Conservation (phyloP, 2,329 filamentous ascomycete genomes). For the Ceratocystis destructans region DNA sequence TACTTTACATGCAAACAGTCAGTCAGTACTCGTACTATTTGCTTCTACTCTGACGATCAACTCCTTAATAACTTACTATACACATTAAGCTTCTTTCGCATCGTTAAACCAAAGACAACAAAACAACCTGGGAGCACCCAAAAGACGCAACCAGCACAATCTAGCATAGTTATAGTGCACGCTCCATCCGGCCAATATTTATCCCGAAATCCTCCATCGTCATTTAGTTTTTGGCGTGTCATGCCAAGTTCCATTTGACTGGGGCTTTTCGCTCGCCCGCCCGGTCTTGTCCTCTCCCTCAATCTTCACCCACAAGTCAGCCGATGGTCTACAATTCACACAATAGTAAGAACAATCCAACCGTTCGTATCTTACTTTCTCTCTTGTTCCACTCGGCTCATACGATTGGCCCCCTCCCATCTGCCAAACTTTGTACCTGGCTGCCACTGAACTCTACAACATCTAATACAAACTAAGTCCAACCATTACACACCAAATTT, state of each 20-base stretch:
- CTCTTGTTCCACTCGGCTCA: neutral
- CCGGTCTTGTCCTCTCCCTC: neutral
- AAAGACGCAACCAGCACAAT: too few relatives aligned
- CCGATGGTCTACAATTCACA: too few relatives aligned
- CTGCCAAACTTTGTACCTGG: neutral
- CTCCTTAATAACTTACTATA: too few relatives aligned
- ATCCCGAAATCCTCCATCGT: slow-evolving; percentile 7
- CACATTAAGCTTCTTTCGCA: neutral
- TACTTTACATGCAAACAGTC: too few relatives aligned
- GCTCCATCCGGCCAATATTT: slow-evolving; percentile 6
- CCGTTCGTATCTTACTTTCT: neutral
- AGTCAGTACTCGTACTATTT: neutral
- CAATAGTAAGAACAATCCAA: too few relatives aligned
- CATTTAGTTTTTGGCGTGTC: slow-evolving; percentile 1
- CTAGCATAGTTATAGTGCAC: slow-evolving; percentile 2
- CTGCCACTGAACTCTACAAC: neutral
- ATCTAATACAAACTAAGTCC: slow-evolving; percentile 2
- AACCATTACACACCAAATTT: neutral
- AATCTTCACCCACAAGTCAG: too few relatives aligned
- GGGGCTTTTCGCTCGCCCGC: neutral
- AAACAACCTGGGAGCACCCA: too few relatives aligned
- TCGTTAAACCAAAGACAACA: neutral
- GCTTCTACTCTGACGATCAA: neutral
- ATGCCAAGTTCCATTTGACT: neutral
- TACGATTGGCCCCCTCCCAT: neutral